phyloP scores from a whole-genome alignment of 1,284 basidiomycete species.

The Fomitopsis schrenkii region DNA sequence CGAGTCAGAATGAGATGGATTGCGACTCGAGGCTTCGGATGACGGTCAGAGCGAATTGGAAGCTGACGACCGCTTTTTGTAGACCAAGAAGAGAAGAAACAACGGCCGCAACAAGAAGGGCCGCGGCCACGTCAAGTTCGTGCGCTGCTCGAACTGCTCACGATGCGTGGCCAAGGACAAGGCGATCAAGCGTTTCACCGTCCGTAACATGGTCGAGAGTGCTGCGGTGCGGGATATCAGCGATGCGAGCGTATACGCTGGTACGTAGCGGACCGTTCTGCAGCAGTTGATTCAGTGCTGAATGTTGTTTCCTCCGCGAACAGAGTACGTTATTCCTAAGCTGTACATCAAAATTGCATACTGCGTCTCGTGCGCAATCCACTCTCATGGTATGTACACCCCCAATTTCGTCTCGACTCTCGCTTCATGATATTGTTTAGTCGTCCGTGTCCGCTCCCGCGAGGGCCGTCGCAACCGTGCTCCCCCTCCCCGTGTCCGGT shows the following conservation, averaged over 20 bases:
- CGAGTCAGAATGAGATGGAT: constrained; percentile 25
- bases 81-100: constrained; percentile 99
- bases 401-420: background rate
- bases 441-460: constrained; percentile 93
- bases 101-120: constrained; percentile 98
- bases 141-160: constrained; percentile 99
- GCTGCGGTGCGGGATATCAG: constrained; percentile 97
- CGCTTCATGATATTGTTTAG: constrained; percentile 33
- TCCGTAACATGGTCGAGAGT: constrained; percentile 99
- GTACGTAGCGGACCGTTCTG: constrained; percentile 56
- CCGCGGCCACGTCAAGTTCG: constrained; percentile 91
- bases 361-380: constrained; percentile 99
- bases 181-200: constrained; percentile 99
- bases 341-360: constrained; percentile 99
- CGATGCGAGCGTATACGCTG: constrained; percentile 92
- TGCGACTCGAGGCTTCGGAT: constrained; percentile 20
- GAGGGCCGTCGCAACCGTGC: constrained; percentile 94
- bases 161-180: constrained; percentile 95
- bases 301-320: background rate
- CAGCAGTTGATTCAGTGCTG: background rate
- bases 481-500: constrained; percentile 92
- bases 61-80: constrained; percentile 9
- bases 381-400: constrained; percentile 82
- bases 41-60: constrained; percentile 8
- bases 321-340: constrained; percentile 97